A percentile compares a stretch with the other conserved stretches of the same genome.
Evolutionary conservation across 75 land plant genomes (phyloP).

Genomic region (Isoetes taiwanensis): DNA sequence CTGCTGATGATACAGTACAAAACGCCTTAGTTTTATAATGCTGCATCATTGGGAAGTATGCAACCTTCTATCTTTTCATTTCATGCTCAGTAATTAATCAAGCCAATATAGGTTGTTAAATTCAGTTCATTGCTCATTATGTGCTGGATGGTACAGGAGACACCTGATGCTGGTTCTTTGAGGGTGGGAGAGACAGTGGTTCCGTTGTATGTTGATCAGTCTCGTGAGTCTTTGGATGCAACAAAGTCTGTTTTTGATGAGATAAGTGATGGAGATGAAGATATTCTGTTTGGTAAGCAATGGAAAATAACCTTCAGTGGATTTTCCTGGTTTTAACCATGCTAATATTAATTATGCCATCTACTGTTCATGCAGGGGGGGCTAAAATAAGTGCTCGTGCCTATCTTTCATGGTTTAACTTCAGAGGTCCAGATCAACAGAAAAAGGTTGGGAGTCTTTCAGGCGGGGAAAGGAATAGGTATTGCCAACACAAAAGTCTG

Average conservation of each 20-base stretch:
- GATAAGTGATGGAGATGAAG: constrained; percentile 18
- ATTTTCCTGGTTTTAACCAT: not conserved
- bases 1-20: too few species aligned
- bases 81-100: too few species aligned
- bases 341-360: not conserved
- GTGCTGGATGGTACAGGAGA: constrained; percentile 7
- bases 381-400: constrained; percentile 17
- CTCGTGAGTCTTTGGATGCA: constrained; percentile 13
- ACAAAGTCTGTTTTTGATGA: constrained; percentile 17
- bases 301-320: not conserved
- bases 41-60: too few species aligned
- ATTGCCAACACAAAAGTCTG: too few species aligned
- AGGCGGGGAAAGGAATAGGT: constrained; percentile 27
- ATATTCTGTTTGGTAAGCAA: constrained; percentile 10
- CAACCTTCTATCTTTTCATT: too few species aligned
- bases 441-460: constrained; percentile 22
- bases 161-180: constrained; percentile 15
- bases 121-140: not conserved
- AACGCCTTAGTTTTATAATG: too few species aligned
- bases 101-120: too few species aligned
- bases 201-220: constrained; percentile 25
- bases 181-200: constrained; percentile 21
- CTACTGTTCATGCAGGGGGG: constrained; percentile 16
- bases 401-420: constrained; percentile 28
- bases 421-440: constrained; percentile 22